Evolutionary conservation across 73 alveolate genomes (phyloP), one percentile per base, ranked within the genome.

Genomic region (Stentor coeruleus): DNA sequence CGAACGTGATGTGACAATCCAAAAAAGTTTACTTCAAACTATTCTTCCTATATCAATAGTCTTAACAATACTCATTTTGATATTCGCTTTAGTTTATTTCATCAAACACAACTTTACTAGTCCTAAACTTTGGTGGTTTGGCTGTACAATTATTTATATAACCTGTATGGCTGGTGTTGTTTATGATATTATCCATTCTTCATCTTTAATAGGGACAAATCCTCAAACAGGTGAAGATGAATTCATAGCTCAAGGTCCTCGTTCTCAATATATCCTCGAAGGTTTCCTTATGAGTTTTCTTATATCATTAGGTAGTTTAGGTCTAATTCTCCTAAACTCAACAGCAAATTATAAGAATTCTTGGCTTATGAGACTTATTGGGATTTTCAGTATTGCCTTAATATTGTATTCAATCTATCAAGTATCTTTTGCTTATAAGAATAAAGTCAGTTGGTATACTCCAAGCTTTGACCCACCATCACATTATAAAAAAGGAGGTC

Each of bases 211-310:
- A 76, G 72, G 92, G 39, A 1, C 0, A 20, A 40, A 31, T 75
- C 83, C 66, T 49, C 28, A 38, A 42, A 90, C 89, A 3, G 83
- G 77, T 36, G 92, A 87, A 0, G 82, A 84, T 42, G 96, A 91
- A 72, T 88, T 87, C 84, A 82, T 93, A 85, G 89, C 82, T 82
- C 83, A 86, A 40, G 92, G 92, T 2, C 91, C 90, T 74, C 90
- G 98, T 81, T 58, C 88, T 3, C 94, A 93, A 89, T 93, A 89
- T 84, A 90, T 89, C 58, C 96, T 94, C 36, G 98, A 93, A 83
- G 98, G 98, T 0, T 88, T 87, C 58, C 81, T 92, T 35, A 82
- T 87, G 90, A 74, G 89, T 41, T 74, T 86, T 59, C 79, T 91
- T 58, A 76, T 74, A 36, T 75, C 79, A 77, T 33, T 60, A 11